Conservation (phyloP, 2,329 filamentous ascomycete genomes). For the Verticillium dahliae region DNA sequence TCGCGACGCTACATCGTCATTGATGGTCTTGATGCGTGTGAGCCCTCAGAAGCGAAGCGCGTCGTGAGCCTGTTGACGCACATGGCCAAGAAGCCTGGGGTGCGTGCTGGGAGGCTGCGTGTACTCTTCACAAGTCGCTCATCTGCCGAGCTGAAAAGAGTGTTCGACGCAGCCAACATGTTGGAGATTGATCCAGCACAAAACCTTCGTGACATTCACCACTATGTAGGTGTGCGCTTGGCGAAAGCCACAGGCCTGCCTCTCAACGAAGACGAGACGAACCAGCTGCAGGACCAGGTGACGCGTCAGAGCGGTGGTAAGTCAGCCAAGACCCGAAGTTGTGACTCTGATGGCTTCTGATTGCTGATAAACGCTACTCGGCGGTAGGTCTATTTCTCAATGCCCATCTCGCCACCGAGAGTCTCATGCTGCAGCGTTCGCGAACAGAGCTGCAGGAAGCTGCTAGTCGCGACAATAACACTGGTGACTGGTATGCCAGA, state of each 20-base stretch:
- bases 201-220: constrained; percentile 6
- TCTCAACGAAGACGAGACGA: background rate
- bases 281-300: constrained; percentile 5
- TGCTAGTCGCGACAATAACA: background rate
- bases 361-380: background rate
- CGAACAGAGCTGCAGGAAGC: constrained; percentile 8
- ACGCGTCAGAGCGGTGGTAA: constrained; percentile 6
- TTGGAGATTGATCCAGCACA: constrained; percentile 18
- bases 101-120: constrained; percentile 13
- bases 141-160: constrained; percentile 17
- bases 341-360: background rate
- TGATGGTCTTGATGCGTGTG: constrained; percentile 38
- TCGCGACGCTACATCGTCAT: constrained; percentile 28
- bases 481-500: background rate
- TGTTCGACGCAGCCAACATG: constrained; percentile 19
- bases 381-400: constrained; percentile 24
- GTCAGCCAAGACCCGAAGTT: background rate
- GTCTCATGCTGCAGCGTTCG: constrained; percentile 16
- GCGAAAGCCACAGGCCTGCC: background rate
- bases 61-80: background rate
- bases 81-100: background rate
- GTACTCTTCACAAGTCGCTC: constrained; percentile 26
- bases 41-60: constrained; percentile 2
- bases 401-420: constrained; percentile 20
- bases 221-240: background rate